Percentiles rank a stretch among this genome's conserved stretches.
Evolutionary conservation across 768 basidiomycete genomes (phyloP).

Genomic region (Russula abietina): DNA sequence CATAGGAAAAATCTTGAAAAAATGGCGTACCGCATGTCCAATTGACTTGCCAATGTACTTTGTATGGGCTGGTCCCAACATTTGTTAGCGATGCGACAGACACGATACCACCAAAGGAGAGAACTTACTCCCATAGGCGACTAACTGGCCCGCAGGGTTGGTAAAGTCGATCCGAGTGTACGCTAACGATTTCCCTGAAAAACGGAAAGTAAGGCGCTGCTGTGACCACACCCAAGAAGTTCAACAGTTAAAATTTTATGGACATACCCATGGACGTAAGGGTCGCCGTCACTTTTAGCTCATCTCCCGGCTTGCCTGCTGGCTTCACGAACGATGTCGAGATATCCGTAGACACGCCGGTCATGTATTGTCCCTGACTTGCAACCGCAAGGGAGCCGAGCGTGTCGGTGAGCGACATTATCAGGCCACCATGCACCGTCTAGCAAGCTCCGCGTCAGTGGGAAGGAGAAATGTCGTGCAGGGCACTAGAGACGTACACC

Average conservation of each 20-base stretch:
- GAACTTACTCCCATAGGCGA: conserved; percentile 73
- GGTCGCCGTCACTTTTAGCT: conserved; percentile 55
- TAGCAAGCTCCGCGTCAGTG: conserved; percentile 19
- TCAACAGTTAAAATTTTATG: background rate
- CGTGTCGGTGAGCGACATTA: conserved; percentile 78
- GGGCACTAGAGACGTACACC: conserved; percentile 46
- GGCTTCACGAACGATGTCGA: conserved; percentile 71
- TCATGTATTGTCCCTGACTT: conserved; percentile 78
- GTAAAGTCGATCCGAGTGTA: conserved; percentile 79
- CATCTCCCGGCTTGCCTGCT: conserved; percentile 65
- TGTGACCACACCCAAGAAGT: background rate
- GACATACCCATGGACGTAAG: conserved; percentile 62
- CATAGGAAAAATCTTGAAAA: conserved; percentile 30
- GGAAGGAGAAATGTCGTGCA: background rate
- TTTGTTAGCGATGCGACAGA: conserved; percentile 6
- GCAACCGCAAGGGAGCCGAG: conserved; percentile 81
- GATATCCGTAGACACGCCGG: conserved; percentile 81
- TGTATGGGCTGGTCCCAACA: conserved; percentile 56
- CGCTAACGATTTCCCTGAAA: conserved; percentile 68
- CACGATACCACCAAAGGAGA: background rate
- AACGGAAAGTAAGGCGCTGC: background rate
- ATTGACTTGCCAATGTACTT: conserved; percentile 75
- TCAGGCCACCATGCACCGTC: conserved; percentile 74
- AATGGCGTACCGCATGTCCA: conserved; percentile 35
- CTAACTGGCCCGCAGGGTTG: conserved; percentile 54